phyloP scores from a whole-genome alignment of 2,329 filamentous ascomycete genomes.

The Dothideomycetes sp. region DNA sequence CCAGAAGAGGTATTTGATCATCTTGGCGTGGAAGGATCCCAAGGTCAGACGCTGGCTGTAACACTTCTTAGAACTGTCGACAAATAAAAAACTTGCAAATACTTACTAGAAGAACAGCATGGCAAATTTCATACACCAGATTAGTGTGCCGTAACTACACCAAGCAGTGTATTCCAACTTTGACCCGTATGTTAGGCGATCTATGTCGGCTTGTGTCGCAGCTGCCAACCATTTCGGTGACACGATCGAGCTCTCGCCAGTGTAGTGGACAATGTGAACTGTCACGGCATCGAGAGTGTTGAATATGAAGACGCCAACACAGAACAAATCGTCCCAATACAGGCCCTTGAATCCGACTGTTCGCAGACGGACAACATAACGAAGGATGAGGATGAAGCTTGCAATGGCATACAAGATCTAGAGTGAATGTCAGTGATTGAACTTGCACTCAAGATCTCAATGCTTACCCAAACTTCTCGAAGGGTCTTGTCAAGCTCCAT shows the following conservation, averaged over 20 bases:
- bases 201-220: constrained; percentile 24
- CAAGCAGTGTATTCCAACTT: constrained; percentile 33
- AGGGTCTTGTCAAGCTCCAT: constrained; percentile 8
- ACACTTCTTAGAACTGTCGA: constrained; percentile 10
- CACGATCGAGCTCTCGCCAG: constrained; percentile 25
- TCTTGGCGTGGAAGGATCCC: constrained; percentile 23
- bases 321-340: constrained; percentile 32
- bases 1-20: constrained; percentile 25
- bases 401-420: constrained; percentile 5
- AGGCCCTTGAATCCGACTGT: constrained; percentile 31
- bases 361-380: constrained; percentile 30
- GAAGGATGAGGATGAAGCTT: constrained; percentile 24
- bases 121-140: constrained; percentile 29
- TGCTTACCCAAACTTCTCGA: constrained; percentile 10
- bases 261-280: constrained; percentile 27
- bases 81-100: neutral
- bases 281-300: constrained; percentile 30
- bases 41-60: constrained; percentile 27
- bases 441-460: neutral
- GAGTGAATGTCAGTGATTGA: neutral
- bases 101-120: constrained; percentile 24
- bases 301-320: constrained; percentile 18
- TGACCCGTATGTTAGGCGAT: constrained; percentile 26
- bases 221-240: constrained; percentile 16
- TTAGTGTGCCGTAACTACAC: constrained; percentile 31